These are phyloP conservation scores for Globisporangium polare DNA, from an alignment of 352 stramenopile genomes.

Conservation along the genomic window DNA sequence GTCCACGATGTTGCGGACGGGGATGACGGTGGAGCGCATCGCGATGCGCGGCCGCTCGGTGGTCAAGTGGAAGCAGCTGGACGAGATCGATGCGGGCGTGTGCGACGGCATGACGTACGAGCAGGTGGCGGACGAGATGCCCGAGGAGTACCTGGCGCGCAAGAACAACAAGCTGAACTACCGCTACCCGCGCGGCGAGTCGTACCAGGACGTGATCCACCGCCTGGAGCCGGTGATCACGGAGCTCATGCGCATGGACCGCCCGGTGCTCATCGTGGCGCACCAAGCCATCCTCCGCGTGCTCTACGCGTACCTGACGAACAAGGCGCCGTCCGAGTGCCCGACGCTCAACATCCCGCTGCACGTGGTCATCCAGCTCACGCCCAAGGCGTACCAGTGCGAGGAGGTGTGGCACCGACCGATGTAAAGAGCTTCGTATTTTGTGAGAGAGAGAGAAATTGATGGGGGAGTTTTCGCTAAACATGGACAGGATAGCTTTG, in stretches of 20 bases:
- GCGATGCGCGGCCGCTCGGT: slow-evolving; percentile 47
- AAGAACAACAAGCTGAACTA: slow-evolving; percentile 91
- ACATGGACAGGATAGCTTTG: not conserved
- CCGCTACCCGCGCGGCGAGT: slow-evolving; percentile 91
- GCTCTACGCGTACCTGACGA: slow-evolving; percentile 96
- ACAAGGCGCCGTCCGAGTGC: slow-evolving; percentile 89
- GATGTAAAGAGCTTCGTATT: slow-evolving; percentile 51
- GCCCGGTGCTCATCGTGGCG: slow-evolving; percentile 91
- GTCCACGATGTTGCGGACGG: slow-evolving; percentile 93
- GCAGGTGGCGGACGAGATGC: slow-evolving; percentile 94
- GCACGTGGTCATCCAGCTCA: slow-evolving; percentile 95
- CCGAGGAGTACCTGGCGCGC: slow-evolving; percentile 91
- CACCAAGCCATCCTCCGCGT: slow-evolving; percentile 96
- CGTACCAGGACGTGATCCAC: slow-evolving; percentile 97
- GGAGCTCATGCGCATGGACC: slow-evolving; percentile 95
- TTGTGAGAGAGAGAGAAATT: not conserved
- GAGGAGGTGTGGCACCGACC: slow-evolving; percentile 92
- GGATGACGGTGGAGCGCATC: slow-evolving; percentile 93
- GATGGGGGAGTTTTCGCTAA: not conserved
- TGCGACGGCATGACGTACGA: slow-evolving; percentile 98
- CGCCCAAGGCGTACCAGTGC: slow-evolving; percentile 92
- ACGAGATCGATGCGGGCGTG: slow-evolving; percentile 96
- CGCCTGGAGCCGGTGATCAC: slow-evolving; percentile 96
- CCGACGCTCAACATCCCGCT: slow-evolving; percentile 91
- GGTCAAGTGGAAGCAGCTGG: slow-evolving; percentile 90